Base-by-base conservation (phyloP, 2,329 filamentous ascomycete genomes). In the Ceratocystis ficicola region DNA sequence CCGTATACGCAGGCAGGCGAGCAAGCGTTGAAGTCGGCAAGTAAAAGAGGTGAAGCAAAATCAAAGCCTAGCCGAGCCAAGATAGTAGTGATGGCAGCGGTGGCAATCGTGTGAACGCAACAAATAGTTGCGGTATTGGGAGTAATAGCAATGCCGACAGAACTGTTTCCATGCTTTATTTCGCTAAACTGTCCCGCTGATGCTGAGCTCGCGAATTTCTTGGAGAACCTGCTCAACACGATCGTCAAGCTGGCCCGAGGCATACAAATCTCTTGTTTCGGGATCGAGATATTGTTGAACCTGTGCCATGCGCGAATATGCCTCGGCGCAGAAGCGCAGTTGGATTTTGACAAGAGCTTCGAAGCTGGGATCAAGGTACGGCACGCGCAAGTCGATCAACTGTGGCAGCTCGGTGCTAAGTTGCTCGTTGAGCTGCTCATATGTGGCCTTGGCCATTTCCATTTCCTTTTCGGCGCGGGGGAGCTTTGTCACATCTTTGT, bases 321-420 rank as follows among this genome's bases (percentile, higher is more conserved):
- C 94, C 78, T 99, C 94, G 6, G 95, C 94, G 73, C 95, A 99
- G 79, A 99, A 99, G 46, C 94, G 83, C 72, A 99, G 77, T 78
- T 99, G 94, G 70, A 99, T 99, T 81, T 99, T 99, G 75, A 99
- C 94, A 64, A 99, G 85, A 0, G 95, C 94, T 77, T 99, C 94
- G 73, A 99, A 99, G 69, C 87, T 93, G 0, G 95, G 95, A 72
- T 99, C 94, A 66, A 99, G 84, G 74, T 99, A 99, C 0, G 95
- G 95, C 15, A 99, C 94, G 66, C 94, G 88, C 68, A 99, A 82
- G 73, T 99, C 94, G 75, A 99, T 97, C 64, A 99, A 83, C 76
- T 97, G 93, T 1, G 94, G 94, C 65, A 99, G 78, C 78, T 99
- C 94, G 65, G 85, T 87, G 72, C 89, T 95, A 64, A 99, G 83